phyloP scores from a whole-genome alignment of 345 rosid genomes.

The Pseudoturritis turrita region DNA sequence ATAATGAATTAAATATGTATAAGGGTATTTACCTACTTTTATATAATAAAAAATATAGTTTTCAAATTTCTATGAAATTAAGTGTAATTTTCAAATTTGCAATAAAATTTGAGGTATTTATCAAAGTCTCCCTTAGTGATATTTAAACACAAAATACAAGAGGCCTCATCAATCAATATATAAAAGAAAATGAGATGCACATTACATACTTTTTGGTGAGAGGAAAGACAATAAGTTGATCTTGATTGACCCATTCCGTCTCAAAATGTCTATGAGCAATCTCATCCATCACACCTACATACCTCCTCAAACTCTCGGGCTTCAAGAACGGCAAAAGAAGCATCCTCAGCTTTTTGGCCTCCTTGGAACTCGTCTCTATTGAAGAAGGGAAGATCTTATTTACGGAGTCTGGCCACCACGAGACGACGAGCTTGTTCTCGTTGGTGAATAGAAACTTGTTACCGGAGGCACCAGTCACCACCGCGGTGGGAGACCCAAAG shows the following conservation, averaged over 20 bases:
- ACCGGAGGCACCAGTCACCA: constrained; percentile 35
- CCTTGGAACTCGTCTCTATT: constrained; percentile 22
- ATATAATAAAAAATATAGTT: too few species aligned
- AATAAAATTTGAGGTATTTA: too few species aligned
- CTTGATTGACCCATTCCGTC: constrained; percentile 30
- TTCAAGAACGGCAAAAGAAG: constrained; percentile 36
- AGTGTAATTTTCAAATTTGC: too few species aligned
- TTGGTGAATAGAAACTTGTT: constrained; percentile 44
- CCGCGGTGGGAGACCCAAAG: constrained; percentile 28
- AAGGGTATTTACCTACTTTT: too few species aligned
- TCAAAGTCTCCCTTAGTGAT: too few species aligned
- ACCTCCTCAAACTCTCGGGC: constrained; percentile 37
- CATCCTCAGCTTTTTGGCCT: constrained; percentile 32
- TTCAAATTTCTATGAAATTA: too few species aligned
- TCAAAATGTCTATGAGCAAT: constrained; percentile 30
- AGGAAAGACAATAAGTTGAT: constrained; percentile 28
- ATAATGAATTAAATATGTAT: too few species aligned
- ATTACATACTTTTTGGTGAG: constrained; percentile 27
- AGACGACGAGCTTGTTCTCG: constrained; percentile 35
- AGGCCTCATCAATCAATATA: not conserved
- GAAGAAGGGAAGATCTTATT: constrained; percentile 43
- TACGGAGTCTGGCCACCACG: constrained; percentile 47
- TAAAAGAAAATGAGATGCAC: not conserved
- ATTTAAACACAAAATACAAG: too few species aligned
- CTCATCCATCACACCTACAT: constrained; percentile 32